These are phyloP conservation scores for Arthrobotrys conoides DNA, from an alignment of 2,329 filamentous ascomycete genomes.

Conservation along the genomic window DNA sequence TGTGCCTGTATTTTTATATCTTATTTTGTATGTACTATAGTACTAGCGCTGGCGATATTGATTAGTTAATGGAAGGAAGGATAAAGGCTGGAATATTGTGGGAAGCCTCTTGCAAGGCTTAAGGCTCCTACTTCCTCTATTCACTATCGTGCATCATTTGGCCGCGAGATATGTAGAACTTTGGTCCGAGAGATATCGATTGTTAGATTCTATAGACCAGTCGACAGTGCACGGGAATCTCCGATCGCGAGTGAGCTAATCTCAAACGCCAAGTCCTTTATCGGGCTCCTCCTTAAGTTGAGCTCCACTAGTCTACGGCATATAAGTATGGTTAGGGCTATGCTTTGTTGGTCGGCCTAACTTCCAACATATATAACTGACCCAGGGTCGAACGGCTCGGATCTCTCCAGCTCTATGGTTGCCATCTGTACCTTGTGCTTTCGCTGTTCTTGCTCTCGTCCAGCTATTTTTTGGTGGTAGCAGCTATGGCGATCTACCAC, in stretches of 20 bases:
- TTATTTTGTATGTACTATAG: conserved; percentile 8
- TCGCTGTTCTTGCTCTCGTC: neutral
- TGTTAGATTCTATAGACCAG: conserved; percentile 10
- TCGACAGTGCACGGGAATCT: conserved; percentile 8
- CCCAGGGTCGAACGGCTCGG: too few relatives aligned
- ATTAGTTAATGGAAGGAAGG: neutral
- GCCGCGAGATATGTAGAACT: neutral
- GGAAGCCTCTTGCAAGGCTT: neutral
- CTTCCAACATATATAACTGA: neutral
- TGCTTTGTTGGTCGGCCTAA: neutral
- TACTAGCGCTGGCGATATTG: neutral
- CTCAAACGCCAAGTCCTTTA: conserved; percentile 19
- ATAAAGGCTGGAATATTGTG: neutral
- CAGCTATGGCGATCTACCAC: conserved; percentile 23
- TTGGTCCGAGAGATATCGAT: too few relatives aligned
- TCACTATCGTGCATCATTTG: neutral
- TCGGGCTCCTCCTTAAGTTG: conserved; percentile 3
- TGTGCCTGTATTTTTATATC: conserved; percentile 5
- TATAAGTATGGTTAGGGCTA: neutral
- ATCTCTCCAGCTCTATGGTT: too few relatives aligned
- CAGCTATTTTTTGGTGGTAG: neutral
- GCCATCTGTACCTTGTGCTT: neutral
- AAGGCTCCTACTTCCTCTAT: neutral
- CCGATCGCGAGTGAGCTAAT: conserved; percentile 2
- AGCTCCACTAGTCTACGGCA: neutral